Evolutionary conservation across 495 filamentous ascomycete species (phyloP).

Genomic region (Bacidia rubella): DNA sequence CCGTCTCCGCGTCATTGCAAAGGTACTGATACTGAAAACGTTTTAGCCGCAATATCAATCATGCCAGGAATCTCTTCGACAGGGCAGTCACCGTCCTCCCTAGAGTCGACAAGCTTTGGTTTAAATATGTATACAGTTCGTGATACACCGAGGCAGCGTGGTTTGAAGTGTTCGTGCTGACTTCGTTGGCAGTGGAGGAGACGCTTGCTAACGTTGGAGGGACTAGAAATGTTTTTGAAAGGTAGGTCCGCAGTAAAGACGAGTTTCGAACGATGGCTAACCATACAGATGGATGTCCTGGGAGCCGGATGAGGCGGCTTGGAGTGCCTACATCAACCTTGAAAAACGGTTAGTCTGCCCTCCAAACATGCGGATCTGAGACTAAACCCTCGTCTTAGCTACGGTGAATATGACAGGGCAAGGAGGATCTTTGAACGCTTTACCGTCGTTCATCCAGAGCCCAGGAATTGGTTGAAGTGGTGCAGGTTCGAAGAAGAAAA

Average conservation of each 20-base stretch:
- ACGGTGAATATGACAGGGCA: constrained; percentile 76
- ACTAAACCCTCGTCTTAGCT: too few species aligned
- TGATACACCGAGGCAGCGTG: too few species aligned
- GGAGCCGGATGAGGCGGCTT: constrained; percentile 92
- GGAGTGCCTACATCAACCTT: constrained; percentile 90
- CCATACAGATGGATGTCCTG: constrained; percentile 98
- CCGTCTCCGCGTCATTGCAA: too few species aligned
- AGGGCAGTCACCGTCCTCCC: constrained; percentile 88
- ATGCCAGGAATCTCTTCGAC: constrained; percentile 87
- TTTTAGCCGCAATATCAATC: constrained; percentile 91
- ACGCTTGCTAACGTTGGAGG: constrained; percentile 87
- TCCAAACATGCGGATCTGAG: too few species aligned
- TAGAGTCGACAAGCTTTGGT: constrained; percentile 90
- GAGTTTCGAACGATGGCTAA: too few species aligned
- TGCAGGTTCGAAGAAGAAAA: constrained; percentile 86
- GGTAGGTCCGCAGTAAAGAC: too few species aligned
- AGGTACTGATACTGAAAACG: too few species aligned
- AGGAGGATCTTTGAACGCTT: constrained; percentile 80
- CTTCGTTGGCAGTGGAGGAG: too few species aligned
- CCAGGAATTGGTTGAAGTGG: constrained; percentile 98
- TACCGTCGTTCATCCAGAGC: constrained; percentile 86
- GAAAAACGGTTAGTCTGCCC: too few species aligned
- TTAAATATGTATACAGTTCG: constrained; percentile 97
- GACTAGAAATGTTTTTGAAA: constrained; percentile 87
- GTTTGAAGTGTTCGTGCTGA: too few species aligned